Conservation (phyloP, 495 filamentous ascomycete genomes). For the Amphirosellinia nigrospora region DNA sequence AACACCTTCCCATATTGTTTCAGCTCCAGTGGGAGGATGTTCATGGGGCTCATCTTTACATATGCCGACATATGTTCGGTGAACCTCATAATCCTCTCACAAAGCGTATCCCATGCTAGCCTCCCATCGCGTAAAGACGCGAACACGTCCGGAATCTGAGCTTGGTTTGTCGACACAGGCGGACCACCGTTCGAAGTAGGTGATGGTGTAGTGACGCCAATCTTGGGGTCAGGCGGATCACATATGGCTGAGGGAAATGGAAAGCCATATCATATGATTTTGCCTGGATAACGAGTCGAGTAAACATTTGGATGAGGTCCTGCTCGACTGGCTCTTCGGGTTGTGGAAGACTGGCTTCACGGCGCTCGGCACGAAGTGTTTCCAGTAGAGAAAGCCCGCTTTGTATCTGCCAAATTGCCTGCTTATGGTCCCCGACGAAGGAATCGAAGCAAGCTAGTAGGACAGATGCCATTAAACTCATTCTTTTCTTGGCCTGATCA, state of each 20-base stretch:
- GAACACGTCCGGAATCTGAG: conserved; percentile 55
- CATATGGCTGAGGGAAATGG: conserved; percentile 62
- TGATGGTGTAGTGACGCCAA: conserved; percentile 43
- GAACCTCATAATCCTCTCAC: conserved; percentile 59
- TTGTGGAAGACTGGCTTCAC: conserved; percentile 45
- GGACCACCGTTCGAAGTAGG: conserved; percentile 52
- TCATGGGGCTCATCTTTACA: conserved; percentile 51
- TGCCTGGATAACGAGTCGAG: conserved; percentile 61
- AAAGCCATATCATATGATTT: conserved; percentile 67
- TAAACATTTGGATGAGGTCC: conserved; percentile 64
- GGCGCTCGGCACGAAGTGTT: conserved; percentile 47
- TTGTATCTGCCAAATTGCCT: conserved; percentile 54
- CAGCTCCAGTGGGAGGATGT: conserved; percentile 53
- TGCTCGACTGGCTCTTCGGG: conserved; percentile 59
- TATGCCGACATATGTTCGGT: conserved; percentile 57
- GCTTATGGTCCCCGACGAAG: conserved; percentile 57
- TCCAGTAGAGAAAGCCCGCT: conserved; percentile 53
- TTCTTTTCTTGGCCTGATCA: conserved; percentile 47
- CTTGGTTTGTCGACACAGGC: conserved; percentile 44
- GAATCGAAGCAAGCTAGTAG: conserved; percentile 58
- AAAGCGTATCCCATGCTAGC: conserved; percentile 55
- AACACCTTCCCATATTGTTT: conserved; percentile 51
- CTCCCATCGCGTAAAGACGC: conserved; percentile 55
- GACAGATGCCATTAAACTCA: conserved; percentile 56
- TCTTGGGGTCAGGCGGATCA: conserved; percentile 55